These are phyloP conservation scores for Vitis hybrid DNA, from an alignment of 177 flowering plant species.

Conservation along the genomic window DNA sequence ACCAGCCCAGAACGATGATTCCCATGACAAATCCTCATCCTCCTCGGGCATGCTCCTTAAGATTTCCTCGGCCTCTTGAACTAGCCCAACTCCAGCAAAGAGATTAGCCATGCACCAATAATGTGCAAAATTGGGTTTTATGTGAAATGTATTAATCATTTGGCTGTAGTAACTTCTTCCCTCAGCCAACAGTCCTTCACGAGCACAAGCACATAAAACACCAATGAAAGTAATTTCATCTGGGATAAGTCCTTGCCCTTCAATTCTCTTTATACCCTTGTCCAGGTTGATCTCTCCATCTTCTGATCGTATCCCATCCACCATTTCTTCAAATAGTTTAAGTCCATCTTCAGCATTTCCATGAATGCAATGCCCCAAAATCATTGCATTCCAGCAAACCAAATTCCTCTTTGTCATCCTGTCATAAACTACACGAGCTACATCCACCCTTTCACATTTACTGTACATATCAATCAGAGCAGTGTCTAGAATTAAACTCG, in stretches of 20 bases:
- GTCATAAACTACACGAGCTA: conserved; percentile 52
- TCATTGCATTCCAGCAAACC: conserved; percentile 78
- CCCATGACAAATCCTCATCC: conserved; percentile 24
- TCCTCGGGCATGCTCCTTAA: conserved; percentile 41
- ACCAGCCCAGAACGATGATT: conserved; percentile 50
- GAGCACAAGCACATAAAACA: conserved; percentile 73
- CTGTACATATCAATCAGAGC: conserved; percentile 72
- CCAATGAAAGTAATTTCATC: conserved; percentile 73
- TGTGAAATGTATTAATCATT: conserved; percentile 39
- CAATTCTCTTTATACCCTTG: conserved; percentile 8
- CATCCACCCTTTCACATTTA: conserved; percentile 47
- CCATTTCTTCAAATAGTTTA: conserved; percentile 47
- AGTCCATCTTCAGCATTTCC: conserved; percentile 67
- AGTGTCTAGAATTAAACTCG: conserved; percentile 48
- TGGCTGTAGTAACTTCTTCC: conserved; percentile 48
- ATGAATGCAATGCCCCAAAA: conserved; percentile 67
- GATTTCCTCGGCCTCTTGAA: conserved; percentile 45
- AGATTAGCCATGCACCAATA: conserved; percentile 88
- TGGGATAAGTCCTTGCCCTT: conserved; percentile 27
- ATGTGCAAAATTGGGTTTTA: conserved; percentile 75
- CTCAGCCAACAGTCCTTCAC: conserved; percentile 43
- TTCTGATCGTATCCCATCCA: conserved; percentile 8
- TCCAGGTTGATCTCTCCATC: background rate
- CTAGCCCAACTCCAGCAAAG: conserved; percentile 41
- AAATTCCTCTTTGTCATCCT: conserved; percentile 44